Evolutionary conservation across 2,329 filamentous ascomycete species (phyloP).

Genomic region (Aspergillus texensis): DNA sequence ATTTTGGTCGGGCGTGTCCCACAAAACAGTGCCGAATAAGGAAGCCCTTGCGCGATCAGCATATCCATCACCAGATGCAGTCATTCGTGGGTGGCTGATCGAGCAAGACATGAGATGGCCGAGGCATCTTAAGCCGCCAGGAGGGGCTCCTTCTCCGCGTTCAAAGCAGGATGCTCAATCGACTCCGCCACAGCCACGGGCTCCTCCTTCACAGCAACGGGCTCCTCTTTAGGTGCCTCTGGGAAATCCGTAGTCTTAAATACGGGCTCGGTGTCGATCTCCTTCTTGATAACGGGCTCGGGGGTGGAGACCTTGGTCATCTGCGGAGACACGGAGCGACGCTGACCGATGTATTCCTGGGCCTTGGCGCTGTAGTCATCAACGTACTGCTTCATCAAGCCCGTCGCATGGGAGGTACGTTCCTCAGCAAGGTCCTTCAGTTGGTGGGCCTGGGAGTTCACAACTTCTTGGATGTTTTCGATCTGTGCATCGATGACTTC

Average conservation of each 20-base stretch:
- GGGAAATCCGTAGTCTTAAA: constrained; percentile 56
- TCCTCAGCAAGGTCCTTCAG: constrained; percentile 63
- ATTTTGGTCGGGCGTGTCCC: constrained; percentile 7
- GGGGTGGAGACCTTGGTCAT: constrained; percentile 29
- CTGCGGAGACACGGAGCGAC: constrained; percentile 38
- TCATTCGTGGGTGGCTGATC: not conserved
- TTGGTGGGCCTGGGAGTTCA: constrained; percentile 62
- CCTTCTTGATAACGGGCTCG: constrained; percentile 26
- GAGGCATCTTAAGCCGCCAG: constrained; percentile 29
- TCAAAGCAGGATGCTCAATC: constrained; percentile 34
- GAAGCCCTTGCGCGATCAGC: not conserved
- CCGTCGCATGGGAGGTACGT: constrained; percentile 61
- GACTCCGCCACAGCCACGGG: constrained; percentile 30
- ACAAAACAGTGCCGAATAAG: constrained; percentile 8
- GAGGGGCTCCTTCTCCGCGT: constrained; percentile 37
- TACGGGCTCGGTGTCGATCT: constrained; percentile 42
- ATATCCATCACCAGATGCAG: not conserved
- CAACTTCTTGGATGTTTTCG: constrained; percentile 55
- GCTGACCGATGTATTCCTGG: constrained; percentile 54
- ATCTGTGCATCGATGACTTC: constrained; percentile 65
- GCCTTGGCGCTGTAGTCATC: constrained; percentile 64
- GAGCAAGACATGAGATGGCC: not conserved
- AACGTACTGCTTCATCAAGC: constrained; percentile 60
- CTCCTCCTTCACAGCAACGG: constrained; percentile 35
- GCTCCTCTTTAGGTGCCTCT: constrained; percentile 46